Percentiles rank a stretch among this genome's conserved stretches.
These are phyloP conservation scores for Anthracocystis setariae DNA, from an alignment of 1,284 basidiomycete species.

Conservation along the genomic window DNA sequence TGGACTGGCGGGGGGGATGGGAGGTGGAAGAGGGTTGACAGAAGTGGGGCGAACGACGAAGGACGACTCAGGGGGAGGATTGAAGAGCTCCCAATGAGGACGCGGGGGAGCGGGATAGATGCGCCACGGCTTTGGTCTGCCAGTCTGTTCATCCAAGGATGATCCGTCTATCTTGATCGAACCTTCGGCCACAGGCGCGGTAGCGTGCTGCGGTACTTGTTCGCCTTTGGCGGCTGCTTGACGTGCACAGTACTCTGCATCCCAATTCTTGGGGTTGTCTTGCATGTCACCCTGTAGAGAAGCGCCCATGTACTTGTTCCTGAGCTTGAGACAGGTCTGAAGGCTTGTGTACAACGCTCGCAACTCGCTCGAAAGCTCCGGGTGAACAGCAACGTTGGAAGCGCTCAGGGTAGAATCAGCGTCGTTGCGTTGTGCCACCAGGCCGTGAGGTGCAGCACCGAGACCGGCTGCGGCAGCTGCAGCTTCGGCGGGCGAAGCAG, in stretches of 20 bases:
- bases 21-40: slow-evolving; percentile 57
- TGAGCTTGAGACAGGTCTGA: slow-evolving; percentile 61
- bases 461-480: slow-evolving; percentile 55
- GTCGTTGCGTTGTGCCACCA: background rate
- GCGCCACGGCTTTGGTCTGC: slow-evolving; percentile 63
- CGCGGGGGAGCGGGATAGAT: slow-evolving; percentile 66
- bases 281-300: slow-evolving; percentile 61
- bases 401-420: slow-evolving; percentile 22
- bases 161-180: slow-evolving; percentile 63
- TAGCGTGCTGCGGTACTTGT: background rate
- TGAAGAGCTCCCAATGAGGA: slow-evolving; percentile 67
- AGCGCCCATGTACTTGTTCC: slow-evolving; percentile 66
- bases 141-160: slow-evolving; percentile 32
- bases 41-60: slow-evolving; percentile 59
- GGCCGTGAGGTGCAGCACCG: slow-evolving; percentile 40
- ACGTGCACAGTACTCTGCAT: slow-evolving; percentile 63
- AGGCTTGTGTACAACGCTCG: slow-evolving; percentile 56
- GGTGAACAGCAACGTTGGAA: slow-evolving; percentile 42
- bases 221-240: slow-evolving; percentile 20
- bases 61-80: slow-evolving; percentile 63
- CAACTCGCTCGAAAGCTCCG: slow-evolving; percentile 60
- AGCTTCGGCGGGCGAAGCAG: slow-evolving; percentile 55
- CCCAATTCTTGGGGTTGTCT: slow-evolving; percentile 68
- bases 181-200: slow-evolving; percentile 23
- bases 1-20: slow-evolving; percentile 63